These are phyloP conservation scores for Aspergillus carbonarius DNA, from an alignment of 2,329 filamentous ascomycete species.

Conservation along the genomic window DNA sequence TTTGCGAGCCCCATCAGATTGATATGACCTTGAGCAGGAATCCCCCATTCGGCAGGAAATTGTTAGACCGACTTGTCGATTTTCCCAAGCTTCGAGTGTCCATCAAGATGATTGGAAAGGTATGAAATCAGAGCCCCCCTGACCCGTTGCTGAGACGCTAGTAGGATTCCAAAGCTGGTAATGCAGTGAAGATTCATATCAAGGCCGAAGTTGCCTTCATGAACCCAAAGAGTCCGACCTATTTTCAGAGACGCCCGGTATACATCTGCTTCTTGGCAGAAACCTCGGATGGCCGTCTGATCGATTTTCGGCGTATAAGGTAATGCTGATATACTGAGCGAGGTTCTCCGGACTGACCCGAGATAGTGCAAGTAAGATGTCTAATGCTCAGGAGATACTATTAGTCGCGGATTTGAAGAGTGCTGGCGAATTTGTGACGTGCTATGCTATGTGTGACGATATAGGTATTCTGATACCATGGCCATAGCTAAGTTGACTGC, in stretches of 20 bases:
- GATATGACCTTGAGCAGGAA: constrained; percentile 76
- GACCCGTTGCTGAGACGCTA: constrained; percentile 10
- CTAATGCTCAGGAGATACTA: constrained; percentile 59
- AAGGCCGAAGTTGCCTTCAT: constrained; percentile 68
- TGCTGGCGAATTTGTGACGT: constrained; percentile 60
- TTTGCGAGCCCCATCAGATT: constrained; percentile 67
- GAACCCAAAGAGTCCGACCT: constrained; percentile 62
- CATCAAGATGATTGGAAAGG: constrained; percentile 52
- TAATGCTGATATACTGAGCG: constrained; percentile 27
- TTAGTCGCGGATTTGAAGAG: constrained; percentile 59
- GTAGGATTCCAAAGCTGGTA: constrained; percentile 36
- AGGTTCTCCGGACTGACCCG: constrained; percentile 24
- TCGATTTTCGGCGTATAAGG: constrained; percentile 67
- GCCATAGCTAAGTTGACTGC: neutral
- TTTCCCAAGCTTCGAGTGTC: constrained; percentile 70
- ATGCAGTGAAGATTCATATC: constrained; percentile 59
- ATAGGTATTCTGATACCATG: constrained; percentile 55
- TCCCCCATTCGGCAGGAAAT: constrained; percentile 74
- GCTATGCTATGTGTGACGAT: constrained; percentile 78
- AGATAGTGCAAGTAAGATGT: constrained; percentile 62
- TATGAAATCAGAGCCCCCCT: constrained; percentile 32
- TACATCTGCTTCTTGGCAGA: constrained; percentile 74
- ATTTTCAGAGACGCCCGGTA: constrained; percentile 64
- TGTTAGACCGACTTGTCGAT: constrained; percentile 62
- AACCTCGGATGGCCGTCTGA: constrained; percentile 64